Base-by-base conservation (phyloP, 495 filamentous ascomycete genomes). In the Amniculicola lignicola region DNA sequence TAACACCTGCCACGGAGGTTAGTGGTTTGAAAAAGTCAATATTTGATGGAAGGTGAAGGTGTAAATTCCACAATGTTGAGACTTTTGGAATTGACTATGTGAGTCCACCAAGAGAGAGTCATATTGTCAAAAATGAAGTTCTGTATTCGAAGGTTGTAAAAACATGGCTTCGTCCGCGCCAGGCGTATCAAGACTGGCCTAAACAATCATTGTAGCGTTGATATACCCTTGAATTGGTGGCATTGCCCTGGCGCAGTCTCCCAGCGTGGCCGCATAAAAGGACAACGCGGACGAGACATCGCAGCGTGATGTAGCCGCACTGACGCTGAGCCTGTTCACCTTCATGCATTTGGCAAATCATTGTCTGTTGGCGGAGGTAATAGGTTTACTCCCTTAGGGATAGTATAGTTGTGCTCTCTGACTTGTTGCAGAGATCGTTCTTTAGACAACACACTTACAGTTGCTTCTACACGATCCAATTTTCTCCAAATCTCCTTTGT, bases 201-300 rank as follows among this genome's bases (percentile, higher is more conserved):
- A 10, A 9, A 57, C 39, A 29, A 58, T 59, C 31, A 66, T 60
- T 11, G 63, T 25, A 35, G 51, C 52, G 22, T 68, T 60, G 5
- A 68, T 50, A 25, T 59, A 48, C 31, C 65, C 65, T 46, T 59
- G 63, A 47, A 63, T 59, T 4, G 60, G 54, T 15, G 59, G 45
- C 38, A 57, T 47, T 11, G 6, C 28, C n/a, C 12, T 23, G 16
- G 14, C 11, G 10, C 15, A 21, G 2, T 49, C 12, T 35, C 41
- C 12, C 2, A 57, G 15, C 9, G 39, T 37, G 5, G n/a, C n/a
- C n/a, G 1, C n/a, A 18, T 3, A 12, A n/a, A 49, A n/a, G 7
- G 10, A 14, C 10, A 11, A 5, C 14, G 16, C 9, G 16, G 16
- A 3, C 3, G 36, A 35, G 16, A 57, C 15, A 21, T 55, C 42